Conservation (phyloP, 495 filamentous ascomycete species). For the Hypomontagnella submonticulosa region DNA sequence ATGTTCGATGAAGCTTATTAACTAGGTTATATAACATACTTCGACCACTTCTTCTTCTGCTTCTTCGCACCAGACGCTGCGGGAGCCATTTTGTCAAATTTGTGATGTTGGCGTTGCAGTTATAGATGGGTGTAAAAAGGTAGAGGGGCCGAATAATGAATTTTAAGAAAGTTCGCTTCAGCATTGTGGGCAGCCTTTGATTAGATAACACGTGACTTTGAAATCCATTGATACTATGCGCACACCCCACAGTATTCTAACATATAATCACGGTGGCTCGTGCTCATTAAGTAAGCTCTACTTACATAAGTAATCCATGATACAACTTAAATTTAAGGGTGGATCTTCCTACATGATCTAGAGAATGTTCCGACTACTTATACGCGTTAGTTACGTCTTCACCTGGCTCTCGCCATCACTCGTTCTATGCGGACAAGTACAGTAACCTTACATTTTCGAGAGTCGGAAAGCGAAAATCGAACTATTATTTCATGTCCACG, state of each 20-base stretch:
- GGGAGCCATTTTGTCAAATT: conserved; percentile 70
- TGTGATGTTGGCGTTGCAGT: conserved; percentile 58
- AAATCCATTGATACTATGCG: neutral
- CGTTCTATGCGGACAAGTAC: too few relatives aligned
- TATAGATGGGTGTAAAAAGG: conserved; percentile 49
- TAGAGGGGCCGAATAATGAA: conserved; percentile 55
- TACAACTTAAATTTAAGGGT: too few relatives aligned
- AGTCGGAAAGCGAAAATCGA: too few relatives aligned
- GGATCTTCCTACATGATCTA: too few relatives aligned
- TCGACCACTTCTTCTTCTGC: conserved; percentile 99
- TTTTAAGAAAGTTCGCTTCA: conserved; percentile 49
- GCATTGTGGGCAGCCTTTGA: conserved; percentile 36
- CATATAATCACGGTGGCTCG: neutral
- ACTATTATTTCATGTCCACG: too few relatives aligned
- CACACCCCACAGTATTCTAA: neutral
- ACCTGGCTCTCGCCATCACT: too few relatives aligned
- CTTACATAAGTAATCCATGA: too few relatives aligned
- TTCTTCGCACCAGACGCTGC: conserved; percentile 91
- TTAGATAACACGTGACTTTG: conserved; percentile 35
- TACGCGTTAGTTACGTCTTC: too few relatives aligned
- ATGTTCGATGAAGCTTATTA: conserved; percentile 9
- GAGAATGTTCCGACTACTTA: too few relatives aligned
- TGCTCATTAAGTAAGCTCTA: too few relatives aligned
- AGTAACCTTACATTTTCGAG: too few relatives aligned
- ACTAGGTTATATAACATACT: conserved; percentile 61